Evolutionary conservation across 2,329 filamentous ascomycete species (phyloP).

Genomic region (Hypoxylon sp.): DNA sequence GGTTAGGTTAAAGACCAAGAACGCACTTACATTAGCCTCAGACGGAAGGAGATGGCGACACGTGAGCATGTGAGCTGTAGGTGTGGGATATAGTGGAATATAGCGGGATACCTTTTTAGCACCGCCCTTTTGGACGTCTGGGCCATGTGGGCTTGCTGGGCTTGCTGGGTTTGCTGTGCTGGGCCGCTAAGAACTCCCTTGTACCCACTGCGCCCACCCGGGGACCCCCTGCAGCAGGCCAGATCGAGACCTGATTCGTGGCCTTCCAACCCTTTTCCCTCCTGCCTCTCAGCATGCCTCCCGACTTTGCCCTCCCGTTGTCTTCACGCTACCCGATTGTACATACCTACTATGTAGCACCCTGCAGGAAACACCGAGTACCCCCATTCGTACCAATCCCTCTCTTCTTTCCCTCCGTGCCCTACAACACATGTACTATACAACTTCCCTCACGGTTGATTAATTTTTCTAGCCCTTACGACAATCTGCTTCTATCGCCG

Average conservation of each 20-base stretch:
- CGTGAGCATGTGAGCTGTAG: background rate
- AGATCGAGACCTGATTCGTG: conserved; percentile 34
- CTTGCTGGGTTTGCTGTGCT: background rate
- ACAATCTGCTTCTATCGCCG: conserved; percentile 10
- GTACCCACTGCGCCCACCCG: background rate
- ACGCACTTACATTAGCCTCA: conserved; percentile 27
- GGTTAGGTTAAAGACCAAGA: background rate
- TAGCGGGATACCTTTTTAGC: conserved; percentile 22
- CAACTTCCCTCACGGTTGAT: background rate
- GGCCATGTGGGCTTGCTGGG: background rate
- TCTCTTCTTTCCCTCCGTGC: conserved; percentile 1
- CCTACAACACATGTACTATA: conserved; percentile 1
- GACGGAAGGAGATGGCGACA: conserved; percentile 31
- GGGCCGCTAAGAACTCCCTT: background rate
- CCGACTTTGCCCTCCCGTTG: background rate
- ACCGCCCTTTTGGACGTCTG: conserved; percentile 33
- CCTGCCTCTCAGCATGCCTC: background rate
- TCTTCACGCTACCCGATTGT: background rate
- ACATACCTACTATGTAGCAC: too few relatives aligned
- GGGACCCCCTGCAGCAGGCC: conserved; percentile 11
- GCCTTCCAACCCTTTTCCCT: conserved; percentile 16
- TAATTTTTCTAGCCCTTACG: background rate
- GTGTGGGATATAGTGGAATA: conserved; percentile 7
- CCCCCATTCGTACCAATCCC: background rate
- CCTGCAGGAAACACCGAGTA: conserved; percentile 1